Evolutionary conservation across 2,329 filamentous ascomycete genomes (phyloP).

Genomic region (Laburnicola sp.): DNA sequence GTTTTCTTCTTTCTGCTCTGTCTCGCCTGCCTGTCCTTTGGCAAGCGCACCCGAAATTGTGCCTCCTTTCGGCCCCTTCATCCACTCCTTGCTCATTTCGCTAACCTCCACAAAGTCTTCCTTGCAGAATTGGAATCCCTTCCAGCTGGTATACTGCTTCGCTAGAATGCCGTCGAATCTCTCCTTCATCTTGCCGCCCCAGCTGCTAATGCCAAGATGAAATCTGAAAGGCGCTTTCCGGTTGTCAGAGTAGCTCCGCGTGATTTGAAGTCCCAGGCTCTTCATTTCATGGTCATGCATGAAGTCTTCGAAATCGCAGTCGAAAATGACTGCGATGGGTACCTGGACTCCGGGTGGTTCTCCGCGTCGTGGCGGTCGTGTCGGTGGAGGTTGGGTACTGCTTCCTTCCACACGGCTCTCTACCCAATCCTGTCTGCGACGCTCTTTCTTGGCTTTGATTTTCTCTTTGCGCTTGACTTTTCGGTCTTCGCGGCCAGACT

Average conservation of each 20-base stretch:
- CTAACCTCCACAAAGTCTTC: slow-evolving; percentile 74
- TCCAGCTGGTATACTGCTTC: slow-evolving; percentile 77
- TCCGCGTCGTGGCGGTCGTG: slow-evolving; percentile 22
- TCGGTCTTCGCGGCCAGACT: slow-evolving; percentile 65
- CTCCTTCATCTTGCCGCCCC: slow-evolving; percentile 71
- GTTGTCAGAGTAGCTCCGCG: slow-evolving; percentile 88
- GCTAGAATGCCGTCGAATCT: slow-evolving; percentile 77
- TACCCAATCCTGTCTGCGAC: slow-evolving; percentile 51
- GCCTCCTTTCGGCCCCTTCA: slow-evolving; percentile 64
- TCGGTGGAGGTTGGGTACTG: slow-evolving; percentile 21
- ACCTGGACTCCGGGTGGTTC: slow-evolving; percentile 57
- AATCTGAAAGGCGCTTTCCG: slow-evolving; percentile 66
- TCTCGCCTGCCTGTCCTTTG: slow-evolving; percentile 23
- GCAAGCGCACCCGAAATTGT: slow-evolving; percentile 61
- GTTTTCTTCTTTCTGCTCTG: slow-evolving; percentile 5
- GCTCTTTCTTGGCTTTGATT: slow-evolving; percentile 55
- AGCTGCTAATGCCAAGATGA: slow-evolving; percentile 77
- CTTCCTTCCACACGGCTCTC: slow-evolving; percentile 37
- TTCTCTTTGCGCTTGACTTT: slow-evolving; percentile 63
- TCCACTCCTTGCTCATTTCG: slow-evolving; percentile 66
- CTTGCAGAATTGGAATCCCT: slow-evolving; percentile 71
- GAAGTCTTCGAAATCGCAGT: slow-evolving; percentile 88
- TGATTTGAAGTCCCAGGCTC: slow-evolving; percentile 81
- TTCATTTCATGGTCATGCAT: slow-evolving; percentile 87
- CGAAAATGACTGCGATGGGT: slow-evolving; percentile 79